Base-by-base conservation (phyloP, 345 rosid genomes). In the Adansonia digitata region DNA sequence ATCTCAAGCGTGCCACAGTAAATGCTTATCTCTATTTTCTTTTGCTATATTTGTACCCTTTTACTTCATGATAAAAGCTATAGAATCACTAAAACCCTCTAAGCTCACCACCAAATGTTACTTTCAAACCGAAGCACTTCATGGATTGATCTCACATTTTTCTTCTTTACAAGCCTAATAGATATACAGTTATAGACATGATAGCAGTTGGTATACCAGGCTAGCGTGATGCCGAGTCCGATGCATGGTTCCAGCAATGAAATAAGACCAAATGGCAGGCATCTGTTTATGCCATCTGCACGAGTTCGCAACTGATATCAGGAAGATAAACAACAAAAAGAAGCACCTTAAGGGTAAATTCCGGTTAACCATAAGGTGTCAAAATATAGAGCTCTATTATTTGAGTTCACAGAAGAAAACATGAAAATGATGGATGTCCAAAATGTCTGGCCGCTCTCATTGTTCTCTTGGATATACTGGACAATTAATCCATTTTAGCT, bases 131-230 rank as follows among this genome's bases (percentile, higher is more conserved):
- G 61, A 73, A 15, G 35, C 46, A 20, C 52, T 51, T 48, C 59
- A 68, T 31, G 42, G 57, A 72, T 52, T 61, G 60, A 63, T 73
- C 75, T 77, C 77, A 56, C 56, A 53, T 51, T 70, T n/a, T 77
- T 71, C 42, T 46, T 42, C 82, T 82, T 76, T 84, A 84, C 86
- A 82, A 69, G 73, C 78, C 81, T 79, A 75, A 43, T 71, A 76
- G 75, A 80, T 77, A 62, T 77, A 82, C 84, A 78, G 31, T 74
- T 77, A 78, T 74, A 70, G 80, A 79, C 74, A 82, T n/a, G 26
- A 59, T 56, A 22, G 49, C 15, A 57, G 56, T 57, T 14, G 76
- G 76, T 64, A 72, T 53, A 52, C 60, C 61, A n/a, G 27, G 75
- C 31, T 13, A 24, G 60, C 35, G 40, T 24, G 67, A 61, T 69